phyloP scores from a whole-genome alignment of 305 asterid genomes.

The Petunia hybrid region DNA sequence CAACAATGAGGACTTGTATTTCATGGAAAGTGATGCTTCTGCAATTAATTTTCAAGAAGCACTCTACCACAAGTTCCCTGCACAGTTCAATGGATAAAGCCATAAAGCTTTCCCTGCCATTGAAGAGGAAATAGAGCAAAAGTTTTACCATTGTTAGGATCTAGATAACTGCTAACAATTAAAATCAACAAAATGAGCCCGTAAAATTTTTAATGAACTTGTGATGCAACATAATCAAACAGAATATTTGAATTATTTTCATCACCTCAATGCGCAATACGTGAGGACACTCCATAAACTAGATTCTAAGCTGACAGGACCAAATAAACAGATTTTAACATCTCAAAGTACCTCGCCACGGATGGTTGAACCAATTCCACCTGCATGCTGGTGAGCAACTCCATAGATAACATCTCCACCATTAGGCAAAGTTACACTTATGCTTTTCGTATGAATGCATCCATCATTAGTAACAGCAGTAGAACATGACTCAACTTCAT shows the following conservation, averaged over 20 bases:
- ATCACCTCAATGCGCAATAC: background rate
- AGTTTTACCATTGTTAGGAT: background rate
- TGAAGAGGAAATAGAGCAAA: background rate
- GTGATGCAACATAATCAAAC: background rate
- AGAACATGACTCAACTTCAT: constrained; percentile 45
- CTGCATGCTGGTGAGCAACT: constrained; percentile 57
- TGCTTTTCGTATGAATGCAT: constrained; percentile 42
- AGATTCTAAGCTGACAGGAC: background rate
- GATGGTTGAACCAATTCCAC: constrained; percentile 54
- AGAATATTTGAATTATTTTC: background rate
- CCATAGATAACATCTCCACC: constrained; percentile 61
- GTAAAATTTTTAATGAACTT: background rate
- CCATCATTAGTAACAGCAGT: constrained; percentile 35
- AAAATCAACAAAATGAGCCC: background rate
- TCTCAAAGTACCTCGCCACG: constrained; percentile 49
- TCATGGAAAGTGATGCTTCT: background rate
- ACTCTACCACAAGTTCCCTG: background rate
- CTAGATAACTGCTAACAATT: background rate
- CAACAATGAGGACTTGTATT: background rate
- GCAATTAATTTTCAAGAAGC: background rate
- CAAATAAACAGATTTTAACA: background rate
- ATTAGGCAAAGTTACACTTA: constrained; percentile 42
- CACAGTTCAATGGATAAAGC: background rate
- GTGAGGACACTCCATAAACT: background rate
- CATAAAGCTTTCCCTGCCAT: background rate